Conservation (phyloP, 345 rosid species). For the Dimocarpus longan region DNA sequence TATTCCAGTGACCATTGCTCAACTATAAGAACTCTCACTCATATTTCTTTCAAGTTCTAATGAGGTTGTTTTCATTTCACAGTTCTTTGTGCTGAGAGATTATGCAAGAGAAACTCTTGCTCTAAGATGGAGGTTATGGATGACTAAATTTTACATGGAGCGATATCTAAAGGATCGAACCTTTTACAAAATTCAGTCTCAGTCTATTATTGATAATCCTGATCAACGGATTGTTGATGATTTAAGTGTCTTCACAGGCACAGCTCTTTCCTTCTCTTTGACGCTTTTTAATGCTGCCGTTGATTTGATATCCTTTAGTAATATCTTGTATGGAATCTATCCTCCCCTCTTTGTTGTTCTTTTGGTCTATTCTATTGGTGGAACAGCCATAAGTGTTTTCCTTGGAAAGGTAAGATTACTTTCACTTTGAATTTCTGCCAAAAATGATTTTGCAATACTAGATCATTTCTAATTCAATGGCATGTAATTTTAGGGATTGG, state of each 20-base stretch:
- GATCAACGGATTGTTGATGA: conserved; percentile 97
- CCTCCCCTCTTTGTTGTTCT: conserved; percentile 88
- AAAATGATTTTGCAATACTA: background rate
- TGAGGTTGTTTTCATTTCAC: conserved; percentile 30
- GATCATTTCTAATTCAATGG: background rate
- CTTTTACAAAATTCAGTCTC: conserved; percentile 94
- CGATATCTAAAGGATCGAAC: conserved; percentile 73
- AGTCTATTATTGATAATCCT: conserved; percentile 87
- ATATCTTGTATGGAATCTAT: conserved; percentile 85
- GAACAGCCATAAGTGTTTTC: conserved; percentile 78
- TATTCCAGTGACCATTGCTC: conserved; percentile 14
- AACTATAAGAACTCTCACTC: background rate
- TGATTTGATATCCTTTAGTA: conserved; percentile 93
- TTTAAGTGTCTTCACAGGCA: conserved; percentile 82
- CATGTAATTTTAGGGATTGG: conserved; percentile 59
- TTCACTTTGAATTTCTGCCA: background rate
- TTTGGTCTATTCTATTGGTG: conserved; percentile 80
- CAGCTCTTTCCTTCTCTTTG: conserved; percentile 88
- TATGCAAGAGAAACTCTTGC: conserved; percentile 82
- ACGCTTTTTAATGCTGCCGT: conserved; percentile 77
- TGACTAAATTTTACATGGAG: conserved; percentile 84
- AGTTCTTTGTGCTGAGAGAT: conserved; percentile 94
- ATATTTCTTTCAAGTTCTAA: background rate
- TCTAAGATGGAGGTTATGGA: conserved; percentile 97
- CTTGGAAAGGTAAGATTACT: conserved; percentile 69